Base-by-base conservation (phyloP, 768 basidiomycete species). In the Suillus clintonianus region DNA sequence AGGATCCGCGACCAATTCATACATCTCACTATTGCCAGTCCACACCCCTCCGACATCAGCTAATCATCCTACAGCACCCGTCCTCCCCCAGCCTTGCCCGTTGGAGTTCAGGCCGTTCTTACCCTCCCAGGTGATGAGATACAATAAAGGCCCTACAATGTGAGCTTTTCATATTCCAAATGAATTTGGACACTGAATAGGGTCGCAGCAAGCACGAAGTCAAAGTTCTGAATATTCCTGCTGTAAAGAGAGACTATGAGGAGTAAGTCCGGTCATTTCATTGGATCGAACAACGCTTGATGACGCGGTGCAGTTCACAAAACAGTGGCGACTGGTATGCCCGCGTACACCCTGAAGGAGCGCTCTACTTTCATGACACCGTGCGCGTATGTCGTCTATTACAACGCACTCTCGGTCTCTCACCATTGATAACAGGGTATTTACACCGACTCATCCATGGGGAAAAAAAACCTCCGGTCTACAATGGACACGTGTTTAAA, bases 291-390 rank as follows among this genome's bases (percentile, higher is more conserved):
- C 13, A 13, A 10, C 27, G 24, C 27, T 24, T 41, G 6, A 41
- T 57, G 24, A 57, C 3, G 17, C 11, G 3, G 24, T 11, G 10
- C 11, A 57, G 56, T 19, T 0, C 2, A 13, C 15, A 17, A 27
- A 24, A 42, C 10, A 42, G 56, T 13, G 56, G 14, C 1, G 4
- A 27, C 10, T 87, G 86, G 86, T 68, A 57, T 7, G 65, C 77
- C 4, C 71, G 74, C 39, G 70, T 75, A 6, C 86, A 87, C 68
- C 85, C 86, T 0, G 86, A 88, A 73, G 87, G 87, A 7, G 79
- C 79, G 10, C 75, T 80, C 11, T 88, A 87, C 68, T 87, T 84
- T 62, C 79, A 76, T 65, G 74, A 85, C 53, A 19, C 64, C 50
- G 66, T 71, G 8, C 79, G 79, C 72, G 86, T 84, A 55, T 0